Base-by-base conservation (phyloP, 2,329 filamentous ascomycete genomes). In the Talaromyces sp. region DNA sequence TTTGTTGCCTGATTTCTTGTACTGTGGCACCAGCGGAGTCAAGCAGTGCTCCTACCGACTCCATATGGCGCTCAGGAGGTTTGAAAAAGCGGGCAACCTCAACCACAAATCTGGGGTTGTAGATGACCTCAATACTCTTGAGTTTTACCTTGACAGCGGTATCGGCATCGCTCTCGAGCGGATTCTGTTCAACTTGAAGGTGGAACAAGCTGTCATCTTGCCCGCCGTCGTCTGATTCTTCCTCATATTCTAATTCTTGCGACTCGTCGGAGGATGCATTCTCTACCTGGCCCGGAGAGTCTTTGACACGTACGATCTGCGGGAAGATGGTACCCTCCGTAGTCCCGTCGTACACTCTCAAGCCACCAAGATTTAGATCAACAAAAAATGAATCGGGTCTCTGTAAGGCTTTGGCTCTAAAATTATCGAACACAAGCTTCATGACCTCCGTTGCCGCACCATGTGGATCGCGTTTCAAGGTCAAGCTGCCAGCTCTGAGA, bases 41-140 rank as follows among this genome's bases (percentile, higher is more conserved):
- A 88, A 99, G 92, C 64, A 99, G 84, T 1, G 95, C 96, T 13
- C 89, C 91, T 71, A 99, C 97, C 10, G 95, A 99, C 75, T 99
- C 95, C 93, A 99, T 97, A 75, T 99, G 96, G 60, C 93, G 86
- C 76, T 97, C 93, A 0, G 95, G 96, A 0, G 95, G 95, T 68
- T 94, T 90, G 82, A 99, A 99, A 81, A 99, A 99, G 71, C 93
- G 92, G 62, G 90, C 92, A 45, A 98, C 88, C 58, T 95, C 93
- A 5, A 97, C 88, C 0, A 98, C 85, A 70, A 98, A 96, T 69
- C 89, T 91, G 0, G 96, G 95, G 72, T 99, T 99, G 86, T 97
- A 99, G 27, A 99, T 92, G 63, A 99, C 91, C 76, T 99, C 96
- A 70, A 99, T 89, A 53, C 93, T 95, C 77, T 96, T 97, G 70